Evolutionary conservation across 1,284 basidiomycete species (phyloP).

Genomic region (Volvariella volvacea): DNA sequence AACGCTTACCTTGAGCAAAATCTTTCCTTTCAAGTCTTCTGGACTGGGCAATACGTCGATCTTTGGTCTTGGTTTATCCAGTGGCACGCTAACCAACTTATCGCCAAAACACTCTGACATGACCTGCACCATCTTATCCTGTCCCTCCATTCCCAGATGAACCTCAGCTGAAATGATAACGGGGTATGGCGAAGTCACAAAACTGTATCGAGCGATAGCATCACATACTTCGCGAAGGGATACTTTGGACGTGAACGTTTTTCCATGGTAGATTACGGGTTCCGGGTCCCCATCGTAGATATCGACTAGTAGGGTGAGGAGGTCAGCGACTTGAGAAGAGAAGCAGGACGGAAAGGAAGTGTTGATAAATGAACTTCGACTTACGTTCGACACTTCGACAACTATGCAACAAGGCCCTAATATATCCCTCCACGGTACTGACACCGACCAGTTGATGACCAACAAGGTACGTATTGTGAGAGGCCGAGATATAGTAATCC

Average conservation of each 20-base stretch:
- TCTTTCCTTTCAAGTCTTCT: constrained; percentile 72
- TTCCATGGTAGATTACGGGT: constrained; percentile 86
- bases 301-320: constrained; percentile 62
- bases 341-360: constrained; percentile 3
- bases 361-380: constrained; percentile 22
- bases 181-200: constrained; percentile 90
- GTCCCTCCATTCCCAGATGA: constrained; percentile 80
- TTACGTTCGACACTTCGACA: constrained; percentile 89
- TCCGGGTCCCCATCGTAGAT: constrained; percentile 86
- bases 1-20: constrained; percentile 73
- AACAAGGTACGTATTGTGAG: constrained; percentile 97
- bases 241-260: constrained; percentile 87
- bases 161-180: constrained; percentile 94
- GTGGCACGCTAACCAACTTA: constrained; percentile 58
- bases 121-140: constrained; percentile 76
- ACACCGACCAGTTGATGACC: constrained; percentile 92
- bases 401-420: constrained; percentile 84
- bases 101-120: constrained; percentile 79
- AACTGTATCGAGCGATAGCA: constrained; percentile 90
- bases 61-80: constrained; percentile 37
- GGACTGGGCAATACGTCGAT: constrained; percentile 77
- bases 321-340: no score
- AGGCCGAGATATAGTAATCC: constrained; percentile 91
- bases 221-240: constrained; percentile 79
- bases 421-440: constrained; percentile 94